phyloP scores from a whole-genome alignment of 352 stramenopile genomes.

The Elongisporangium anandrum region DNA sequence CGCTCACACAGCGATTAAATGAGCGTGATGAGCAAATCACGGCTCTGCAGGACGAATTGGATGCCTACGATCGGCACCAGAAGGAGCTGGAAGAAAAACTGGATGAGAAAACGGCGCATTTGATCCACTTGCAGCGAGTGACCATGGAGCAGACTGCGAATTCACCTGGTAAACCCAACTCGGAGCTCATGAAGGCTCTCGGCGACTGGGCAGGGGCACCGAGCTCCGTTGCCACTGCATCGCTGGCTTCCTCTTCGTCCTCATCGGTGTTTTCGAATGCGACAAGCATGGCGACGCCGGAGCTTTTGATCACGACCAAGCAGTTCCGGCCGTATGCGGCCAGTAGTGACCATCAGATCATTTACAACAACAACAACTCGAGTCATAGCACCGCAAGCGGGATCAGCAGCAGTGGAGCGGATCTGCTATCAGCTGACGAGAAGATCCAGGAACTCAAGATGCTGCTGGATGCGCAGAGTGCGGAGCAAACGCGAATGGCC shows the following conservation, averaged over 20 bases:
- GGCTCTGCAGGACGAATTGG: slow-evolving; percentile 92
- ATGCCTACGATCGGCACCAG: slow-evolving; percentile 91
- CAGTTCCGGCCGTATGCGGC: slow-evolving; percentile 57
- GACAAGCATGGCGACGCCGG: slow-evolving; percentile 11
- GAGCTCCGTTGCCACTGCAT: slow-evolving; percentile 3
- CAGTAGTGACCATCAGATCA: slow-evolving; percentile 14
- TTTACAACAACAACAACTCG: slow-evolving; percentile 30
- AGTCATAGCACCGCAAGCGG: slow-evolving; percentile 1
- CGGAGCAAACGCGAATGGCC: slow-evolving; percentile 49
- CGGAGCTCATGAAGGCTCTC: slow-evolving; percentile 63
- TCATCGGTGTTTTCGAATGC: neutral
- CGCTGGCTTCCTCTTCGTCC: slow-evolving; percentile 3
- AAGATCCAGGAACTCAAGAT: slow-evolving; percentile 80
- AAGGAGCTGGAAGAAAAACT: slow-evolving; percentile 92
- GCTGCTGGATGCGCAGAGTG: slow-evolving; percentile 55
- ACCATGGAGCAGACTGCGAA: slow-evolving; percentile 85
- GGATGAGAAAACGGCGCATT: slow-evolving; percentile 91
- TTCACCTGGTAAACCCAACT: slow-evolving; percentile 50
- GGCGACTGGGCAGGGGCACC: slow-evolving; percentile 39
- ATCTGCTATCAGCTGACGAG: slow-evolving; percentile 68
- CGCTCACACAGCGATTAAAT: slow-evolving; percentile 92
- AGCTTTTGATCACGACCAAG: slow-evolving; percentile 61
- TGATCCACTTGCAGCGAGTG: slow-evolving; percentile 92
- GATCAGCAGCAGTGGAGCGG: slow-evolving; percentile 5
- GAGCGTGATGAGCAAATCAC: slow-evolving; percentile 95